Evolutionary conservation across 768 basidiomycete genomes (phyloP), one percentile per base, ranked within the genome.

Genomic region (Cystobasidium ongulense): DNA sequence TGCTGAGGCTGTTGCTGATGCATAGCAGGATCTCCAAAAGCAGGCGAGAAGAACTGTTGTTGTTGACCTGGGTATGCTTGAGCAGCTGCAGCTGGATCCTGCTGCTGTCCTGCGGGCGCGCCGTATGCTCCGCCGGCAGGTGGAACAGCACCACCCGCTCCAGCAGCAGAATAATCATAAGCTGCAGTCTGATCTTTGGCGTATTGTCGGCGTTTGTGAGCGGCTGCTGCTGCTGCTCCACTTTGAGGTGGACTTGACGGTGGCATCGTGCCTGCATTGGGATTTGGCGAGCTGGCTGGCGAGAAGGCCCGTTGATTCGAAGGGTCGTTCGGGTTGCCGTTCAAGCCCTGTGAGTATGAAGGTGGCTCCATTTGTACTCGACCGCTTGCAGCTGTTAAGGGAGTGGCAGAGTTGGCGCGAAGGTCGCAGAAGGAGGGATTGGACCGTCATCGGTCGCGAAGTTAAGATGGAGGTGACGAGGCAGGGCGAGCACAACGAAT

Each of bases 151-250:
- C 82, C 85, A 0, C 64, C 73, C 66, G 62, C 75, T 10, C 63
- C 62, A 27, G 72, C 79, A 43, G 57, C 80, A 39, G 87, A 86
- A 41, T 79, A 78, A 76, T 91, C 91, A 80, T 93, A 93, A 1
- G 86, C 91, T 79, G 92, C 91, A 0, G 92, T 92, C 82, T 96
- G 93, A 13, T 91, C 93, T 1, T 91, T 88, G 62, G 94, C 94
- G 80, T 97, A 97, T 81, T 95, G 92, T 54, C 94, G 88, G 43
- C 63, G 63, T 17, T 39, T 39, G 53, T 81, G 57, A 33, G 18
- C 18, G 82, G 91, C 89, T 66, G 83, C 70, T 76, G 85, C 84
- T 27, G 76, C 72, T 13, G 78, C 72, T 17, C 78, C 59, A 33
- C 82, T 80, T 5, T 85, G 81, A n/a, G 76, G 67, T 1, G 81